Evolutionary conservation across 345 rosid genomes (phyloP).

Genomic region (Heritiera littoralis): DNA sequence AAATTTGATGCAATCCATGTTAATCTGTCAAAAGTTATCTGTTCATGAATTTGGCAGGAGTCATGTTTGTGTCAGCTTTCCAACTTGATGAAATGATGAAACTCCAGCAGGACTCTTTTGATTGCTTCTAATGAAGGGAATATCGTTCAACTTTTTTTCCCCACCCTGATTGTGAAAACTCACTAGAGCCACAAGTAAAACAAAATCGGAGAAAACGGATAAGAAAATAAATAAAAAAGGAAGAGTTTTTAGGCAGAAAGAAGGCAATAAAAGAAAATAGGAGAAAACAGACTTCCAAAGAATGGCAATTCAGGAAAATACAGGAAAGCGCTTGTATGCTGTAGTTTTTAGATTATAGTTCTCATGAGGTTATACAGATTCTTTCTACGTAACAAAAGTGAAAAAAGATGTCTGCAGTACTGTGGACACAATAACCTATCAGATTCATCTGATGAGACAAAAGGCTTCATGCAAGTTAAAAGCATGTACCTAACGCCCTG

Average conservation of each 20-base stretch:
- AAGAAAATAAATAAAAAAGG: background rate
- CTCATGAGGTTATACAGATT: conserved; percentile 6
- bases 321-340: background rate
- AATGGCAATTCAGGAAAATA: background rate
- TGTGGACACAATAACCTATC: background rate
- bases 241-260: background rate
- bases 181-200: background rate
- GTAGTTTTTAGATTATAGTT: conserved; percentile 4
- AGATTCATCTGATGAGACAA: conserved; percentile 15
- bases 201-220: background rate
- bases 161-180: background rate
- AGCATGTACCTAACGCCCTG: background rate
- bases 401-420: background rate
- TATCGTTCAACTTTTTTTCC: too few relatives aligned
- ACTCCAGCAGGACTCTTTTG: background rate
- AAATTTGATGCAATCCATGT: conserved; percentile 4
- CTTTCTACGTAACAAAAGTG: background rate
- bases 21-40: conserved; percentile 6
- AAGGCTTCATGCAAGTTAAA: background rate
- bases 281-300: too few relatives aligned
- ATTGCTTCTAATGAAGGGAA: background rate
- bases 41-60: background rate
- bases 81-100: background rate
- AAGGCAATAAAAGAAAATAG: too few relatives aligned
- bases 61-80: background rate